Evolutionary conservation across 1,284 basidiomycete genomes (phyloP).

Genomic region (Cryptococcus deneoformans): DNA sequence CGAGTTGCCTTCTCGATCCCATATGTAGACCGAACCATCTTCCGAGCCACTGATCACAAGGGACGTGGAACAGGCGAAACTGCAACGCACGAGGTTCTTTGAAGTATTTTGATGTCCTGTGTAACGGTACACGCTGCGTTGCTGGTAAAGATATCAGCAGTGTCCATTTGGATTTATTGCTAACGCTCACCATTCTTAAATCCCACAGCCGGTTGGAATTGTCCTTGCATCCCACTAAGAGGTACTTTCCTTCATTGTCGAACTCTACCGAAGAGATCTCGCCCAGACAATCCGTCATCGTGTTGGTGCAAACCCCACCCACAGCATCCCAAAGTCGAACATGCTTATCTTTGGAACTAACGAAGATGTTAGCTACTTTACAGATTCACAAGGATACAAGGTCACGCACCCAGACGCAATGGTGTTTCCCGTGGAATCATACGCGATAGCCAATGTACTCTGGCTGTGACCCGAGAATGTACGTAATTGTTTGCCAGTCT

Average conservation of each 20-base stretch:
- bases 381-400: not conserved
- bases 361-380: no score
- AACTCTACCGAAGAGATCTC: conserved; percentile 54
- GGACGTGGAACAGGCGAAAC: conserved; percentile 47
- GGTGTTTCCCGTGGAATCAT: conserved; percentile 50
- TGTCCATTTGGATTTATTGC: not conserved
- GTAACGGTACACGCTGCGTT: conserved; percentile 51
- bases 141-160: conserved; percentile 20
- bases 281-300: conserved; percentile 51
- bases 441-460: conserved; percentile 50
- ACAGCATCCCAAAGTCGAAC: conserved; percentile 54
- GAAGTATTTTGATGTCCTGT: conserved; percentile 55
- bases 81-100: conserved; percentile 52
- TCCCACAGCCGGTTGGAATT: conserved; percentile 52
- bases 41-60: conserved; percentile 52
- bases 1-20: conserved; percentile 32
- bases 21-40: conserved; percentile 45
- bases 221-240: conserved; percentile 53
- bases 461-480: conserved; percentile 54
- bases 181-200: conserved; percentile 47
- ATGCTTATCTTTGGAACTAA: conserved; percentile 49
- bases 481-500: conserved; percentile 48
- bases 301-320: conserved; percentile 49
- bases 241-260: conserved; percentile 49
- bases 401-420: conserved; percentile 48